Evolutionary conservation across 192 early-diverging fungal species (phyloP), one percentile per base, ranked within the genome.

Genomic region (Coemansia sp.): DNA sequence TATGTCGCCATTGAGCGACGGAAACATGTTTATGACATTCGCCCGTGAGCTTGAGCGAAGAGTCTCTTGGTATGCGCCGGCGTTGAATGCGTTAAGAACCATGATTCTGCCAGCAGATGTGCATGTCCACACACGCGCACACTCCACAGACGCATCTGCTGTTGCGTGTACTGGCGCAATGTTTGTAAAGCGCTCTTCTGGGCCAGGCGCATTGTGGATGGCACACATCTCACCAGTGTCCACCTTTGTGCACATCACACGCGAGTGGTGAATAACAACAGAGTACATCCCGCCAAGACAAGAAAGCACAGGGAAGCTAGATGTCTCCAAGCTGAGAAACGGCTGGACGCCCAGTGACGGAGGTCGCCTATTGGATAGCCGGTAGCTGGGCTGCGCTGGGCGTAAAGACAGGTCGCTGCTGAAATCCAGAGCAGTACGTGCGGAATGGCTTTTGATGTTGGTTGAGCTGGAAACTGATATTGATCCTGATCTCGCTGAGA

Each of bases 171-270:
- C 80, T 1, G 80, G 60, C n/a, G 75, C 75, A 37, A 82, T 65
- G 68, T 64, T 38, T 9, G 71, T 76, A 54, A 82, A 82, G 32
- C 80, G 74, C 69, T 82, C 80, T n/a, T 82, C 80, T 13, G 80
- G 68, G 19, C 75, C 80, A 6, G 75, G 74, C 15, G 80, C 64
- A 44, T 77, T 76, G 65, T 82, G 80, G 40, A 82, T 72, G 18
- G 80, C 74, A 23, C 75, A 73, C 53, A 82, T 69, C 26, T 82
- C 80, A 61, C 80, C 80, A 10, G 75, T 69, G 26, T 74, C 80
- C 12, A 82, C 62, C n/a, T 68, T 69, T 40, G 75, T 77, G 62
- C 80, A 82, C 65, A 76, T 66, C n/a, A 82, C 61, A 39, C 75
- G 80, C 47, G 75, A 58, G 45, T 82, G 80, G 56, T 70, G 69